Base-by-base conservation (phyloP, 129 eudicot genomes). In the Chrysanthemum lavandulifolium region DNA sequence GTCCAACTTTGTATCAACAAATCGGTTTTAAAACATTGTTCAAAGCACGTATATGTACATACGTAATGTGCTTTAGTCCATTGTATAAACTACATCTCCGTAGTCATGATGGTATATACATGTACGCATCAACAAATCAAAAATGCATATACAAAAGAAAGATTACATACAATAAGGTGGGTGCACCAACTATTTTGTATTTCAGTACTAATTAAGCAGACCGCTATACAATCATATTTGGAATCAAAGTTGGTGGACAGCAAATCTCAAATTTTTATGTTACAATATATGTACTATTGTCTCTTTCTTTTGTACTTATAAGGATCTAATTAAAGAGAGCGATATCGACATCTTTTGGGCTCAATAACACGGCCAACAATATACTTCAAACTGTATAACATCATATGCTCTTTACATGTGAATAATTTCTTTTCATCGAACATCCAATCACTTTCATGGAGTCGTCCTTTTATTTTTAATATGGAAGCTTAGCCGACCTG, bases 401-500 rank as follows among this genome's bases (percentile, higher is more conserved):
- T 12, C 3, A 10, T 49, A 51, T 73, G 13, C 29, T 45, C 66
- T 25, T 27, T 61, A 21, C 4, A 5, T 59, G 3, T 18, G 2
- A 7, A 19, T 16, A 9, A 54, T 31, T 18, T 13, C 11, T 52
- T 64, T 54, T 48, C 48, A 54, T 18, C 19, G 50, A 67, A 36
- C 33, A 23, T 19, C 59, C 40, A 7, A 5, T 27, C 16, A 60
- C 14, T 79, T 21, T 69, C 66, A 75, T 19, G 75, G 75, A 13
- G 73, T 71, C 18, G 68, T 76, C 55, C 58, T 59, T 47, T 65
- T 62, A 23, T 59, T 27, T 61, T 18, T 81, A 21, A 31, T 9
- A 43, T 78, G 80, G 73, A 75, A 71, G 71, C 88, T 80, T 59
- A 75, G 47, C 61, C 76, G 69, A 10, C 72, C 70, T 13, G 72